Percentiles rank a stretch among this genome's conserved stretches.
Conservation (phyloP, 306 rosid genomes). For the Cotoneaster glaucophyllus region DNA sequence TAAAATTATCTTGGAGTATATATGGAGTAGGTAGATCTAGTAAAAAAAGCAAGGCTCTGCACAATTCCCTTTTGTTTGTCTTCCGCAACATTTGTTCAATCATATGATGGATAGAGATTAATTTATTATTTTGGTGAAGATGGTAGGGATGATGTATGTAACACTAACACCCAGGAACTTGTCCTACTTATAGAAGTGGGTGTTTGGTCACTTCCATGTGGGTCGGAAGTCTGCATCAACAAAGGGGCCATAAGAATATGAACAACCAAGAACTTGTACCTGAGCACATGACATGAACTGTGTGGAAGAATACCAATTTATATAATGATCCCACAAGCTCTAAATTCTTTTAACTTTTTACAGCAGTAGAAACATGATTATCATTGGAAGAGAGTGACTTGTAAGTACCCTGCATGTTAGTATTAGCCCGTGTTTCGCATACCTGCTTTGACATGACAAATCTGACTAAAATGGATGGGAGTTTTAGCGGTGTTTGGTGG, state of each 20-base stretch:
- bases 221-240: neutral
- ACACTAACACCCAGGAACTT: too few species aligned
- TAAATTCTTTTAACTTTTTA: too few species aligned
- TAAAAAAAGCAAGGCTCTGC: neutral
- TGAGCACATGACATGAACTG: neutral
- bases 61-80: neutral
- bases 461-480: too few species aligned
- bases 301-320: neutral
- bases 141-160: neutral
- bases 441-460: too few species aligned
- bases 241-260: neutral
- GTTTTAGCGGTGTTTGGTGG: too few species aligned
- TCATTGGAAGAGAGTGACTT: too few species aligned
- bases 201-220: neutral
- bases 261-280: neutral
- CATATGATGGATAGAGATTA: neutral
- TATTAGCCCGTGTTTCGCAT: too few species aligned
- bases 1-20: neutral
- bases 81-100: neutral
- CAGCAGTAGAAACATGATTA: neutral
- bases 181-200: neutral
- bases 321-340: too few species aligned
- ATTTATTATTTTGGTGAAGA: neutral
- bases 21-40: neutral
- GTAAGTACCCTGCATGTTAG: too few species aligned